Conservation (phyloP, 2,329 filamentous ascomycete genomes). For the Orbilia javanica region DNA sequence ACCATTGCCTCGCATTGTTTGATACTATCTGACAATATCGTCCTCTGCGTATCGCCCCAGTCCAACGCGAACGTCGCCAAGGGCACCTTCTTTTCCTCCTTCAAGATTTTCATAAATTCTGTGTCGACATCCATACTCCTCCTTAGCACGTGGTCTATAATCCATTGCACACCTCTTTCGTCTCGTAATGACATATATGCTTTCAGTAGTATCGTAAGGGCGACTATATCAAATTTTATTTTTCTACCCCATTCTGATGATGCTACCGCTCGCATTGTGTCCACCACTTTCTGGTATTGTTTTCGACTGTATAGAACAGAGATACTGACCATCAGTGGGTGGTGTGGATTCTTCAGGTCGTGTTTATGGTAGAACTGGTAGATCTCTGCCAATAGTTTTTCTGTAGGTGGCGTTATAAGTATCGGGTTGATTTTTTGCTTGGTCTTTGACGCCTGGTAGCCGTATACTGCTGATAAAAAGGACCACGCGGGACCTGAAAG, state of each 20-base stretch:
- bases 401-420: constrained; percentile 12
- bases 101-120: constrained; percentile 46
- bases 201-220: constrained; percentile 60
- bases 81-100: constrained; percentile 20
- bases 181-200: constrained; percentile 60
- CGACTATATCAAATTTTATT: constrained; percentile 58
- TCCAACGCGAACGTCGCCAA: constrained; percentile 30
- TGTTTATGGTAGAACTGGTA: constrained; percentile 59
- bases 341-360: constrained; percentile 59
- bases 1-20: constrained; percentile 20
- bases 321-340: constrained; percentile 59
- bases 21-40: constrained; percentile 11
- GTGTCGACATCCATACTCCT: constrained; percentile 36
- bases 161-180: constrained; percentile 59
- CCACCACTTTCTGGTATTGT: constrained; percentile 56
- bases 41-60: constrained; percentile 11
- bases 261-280: constrained; percentile 59
- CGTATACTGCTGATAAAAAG: constrained; percentile 43
- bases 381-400: constrained; percentile 40
- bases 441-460: constrained; percentile 30
- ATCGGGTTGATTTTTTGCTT: constrained; percentile 15
- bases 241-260: constrained; percentile 58
- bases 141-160: constrained; percentile 41
- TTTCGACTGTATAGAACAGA: constrained; percentile 50
- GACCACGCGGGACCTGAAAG: constrained; percentile 35